Base-by-base conservation (phyloP, 202 grass and related monocot genomes). In the Alloteropsis angusta region DNA sequence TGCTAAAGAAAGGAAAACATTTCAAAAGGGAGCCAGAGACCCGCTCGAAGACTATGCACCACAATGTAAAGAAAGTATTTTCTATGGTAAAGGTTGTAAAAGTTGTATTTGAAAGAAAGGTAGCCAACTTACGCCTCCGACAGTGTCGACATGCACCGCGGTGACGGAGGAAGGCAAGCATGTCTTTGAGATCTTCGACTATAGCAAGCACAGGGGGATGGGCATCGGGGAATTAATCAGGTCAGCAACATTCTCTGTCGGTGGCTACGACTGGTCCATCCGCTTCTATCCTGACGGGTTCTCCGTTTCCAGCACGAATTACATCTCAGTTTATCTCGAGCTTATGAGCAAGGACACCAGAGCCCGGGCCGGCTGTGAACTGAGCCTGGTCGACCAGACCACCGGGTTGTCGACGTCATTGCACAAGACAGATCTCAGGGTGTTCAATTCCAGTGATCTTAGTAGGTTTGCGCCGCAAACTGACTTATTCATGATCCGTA, bases 141-240 rank as follows among this genome's bases (percentile, higher is more conserved):
- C 1, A 2, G 38, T 67, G 2, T 79, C 63, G 8, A 68, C 25
- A 1, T 79, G 76, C 76, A 68, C 9, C 10, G 9, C 49, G 6
- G 50, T 16, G 17, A 43, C 35, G 23, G 63, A 28, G 16, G 5
- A 79, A 30, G 23, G 63, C 48, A 68, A 25, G 17, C 36, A 56
- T 41, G 22, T 79, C 5, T 79, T 79, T 7, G 49, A 79, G 9
- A 79, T 79, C 63, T 57, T 79, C 28, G 63, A 43, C n/a, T 68
- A 79, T 11, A 68, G 77, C 63, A 39, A 45, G 37, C 49, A 10
- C 17, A 57, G 15, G 22, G 63, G 77, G 1, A 67, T 67, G 36
- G 49, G 77, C 10, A 1, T 0, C 17, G 37, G 11, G 0, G 3
- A 68, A 0, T n/a, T 44, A 5, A 68, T 79, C 37, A 13, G 5